Conservation (phyloP, 2,329 filamentous ascomycete genomes). For the Aspergillus fischeri region DNA sequence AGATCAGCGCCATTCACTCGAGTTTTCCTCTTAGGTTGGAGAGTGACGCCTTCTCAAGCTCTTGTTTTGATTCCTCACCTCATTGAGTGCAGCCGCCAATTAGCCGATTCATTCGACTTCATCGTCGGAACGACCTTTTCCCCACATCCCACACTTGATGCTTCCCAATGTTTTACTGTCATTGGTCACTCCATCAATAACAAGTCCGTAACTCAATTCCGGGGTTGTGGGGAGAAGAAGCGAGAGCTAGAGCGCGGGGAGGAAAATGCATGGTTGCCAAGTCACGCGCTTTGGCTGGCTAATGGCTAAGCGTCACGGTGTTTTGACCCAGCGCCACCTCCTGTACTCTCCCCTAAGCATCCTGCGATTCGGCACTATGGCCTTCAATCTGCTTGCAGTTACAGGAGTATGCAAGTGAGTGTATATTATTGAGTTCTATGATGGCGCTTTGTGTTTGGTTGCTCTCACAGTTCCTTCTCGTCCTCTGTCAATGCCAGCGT, state of each 20-base stretch:
- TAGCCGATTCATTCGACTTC: neutral
- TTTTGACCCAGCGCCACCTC: neutral
- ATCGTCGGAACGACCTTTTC: neutral
- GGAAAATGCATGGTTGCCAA: neutral
- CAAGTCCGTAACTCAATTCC: neutral
- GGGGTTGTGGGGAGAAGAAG: neutral
- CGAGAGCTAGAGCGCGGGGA: neutral
- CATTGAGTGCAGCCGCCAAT: neutral
- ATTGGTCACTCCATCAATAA: neutral
- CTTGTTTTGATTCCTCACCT: too few species aligned
- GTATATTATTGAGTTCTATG: too few species aligned
- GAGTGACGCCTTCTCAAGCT: too few species aligned
- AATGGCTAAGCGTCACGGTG: neutral
- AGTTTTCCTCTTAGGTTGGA: too few species aligned
- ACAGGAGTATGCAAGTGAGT: too few species aligned
- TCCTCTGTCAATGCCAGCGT: neutral
- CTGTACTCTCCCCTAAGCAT: too few species aligned
- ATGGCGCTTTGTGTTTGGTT: too few species aligned
- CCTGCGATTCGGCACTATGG: too few species aligned
- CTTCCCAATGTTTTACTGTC: neutral
- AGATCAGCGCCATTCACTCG: too few species aligned
- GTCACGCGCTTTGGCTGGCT: neutral
- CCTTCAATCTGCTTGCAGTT: too few species aligned
- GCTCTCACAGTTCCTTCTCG: too few species aligned
- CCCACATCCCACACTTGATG: neutral